Evolutionary conservation across 192 early-diverging fungal genomes (phyloP).

Genomic region (Coemansia sp.): DNA sequence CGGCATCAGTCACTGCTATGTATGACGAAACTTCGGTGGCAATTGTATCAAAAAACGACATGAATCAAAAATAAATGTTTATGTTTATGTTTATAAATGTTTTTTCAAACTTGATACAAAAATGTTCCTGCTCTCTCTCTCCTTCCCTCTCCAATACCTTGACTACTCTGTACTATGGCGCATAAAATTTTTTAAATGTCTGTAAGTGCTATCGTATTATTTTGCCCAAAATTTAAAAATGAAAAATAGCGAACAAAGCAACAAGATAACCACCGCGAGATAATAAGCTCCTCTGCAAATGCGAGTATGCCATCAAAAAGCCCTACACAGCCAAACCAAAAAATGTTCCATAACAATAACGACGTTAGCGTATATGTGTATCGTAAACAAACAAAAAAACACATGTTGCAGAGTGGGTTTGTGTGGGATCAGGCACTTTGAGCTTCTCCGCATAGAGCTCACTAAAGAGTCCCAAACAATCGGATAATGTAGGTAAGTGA

Average conservation of each 20-base stretch:
- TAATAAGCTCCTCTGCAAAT: neutral
- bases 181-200: too few species aligned
- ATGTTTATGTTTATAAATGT: neutral
- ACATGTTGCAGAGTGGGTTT: too few species aligned
- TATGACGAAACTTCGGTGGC: neutral
- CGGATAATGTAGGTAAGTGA: slow-evolving; percentile 12
- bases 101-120: neutral
- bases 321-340: too few species aligned
- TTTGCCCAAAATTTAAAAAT: too few species aligned
- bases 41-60: slow-evolving; percentile 24
- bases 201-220: too few species aligned
- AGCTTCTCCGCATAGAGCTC: slow-evolving; percentile 13
- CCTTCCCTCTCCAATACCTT: too few species aligned
- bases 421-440: slow-evolving; percentile 13
- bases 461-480: slow-evolving; percentile 3
- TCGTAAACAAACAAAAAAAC: neutral
- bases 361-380: neutral
- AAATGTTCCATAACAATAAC: neutral
- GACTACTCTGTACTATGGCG: too few species aligned
- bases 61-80: neutral
- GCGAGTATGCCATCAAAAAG: neutral
- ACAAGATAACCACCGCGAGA: neutral
- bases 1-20: slow-evolving; percentile 20
- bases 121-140: too few species aligned
- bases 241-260: neutral